A percentile compares a stretch with the other conserved stretches of the same genome.
Conservation (phyloP, 2,329 filamentous ascomycete species). For the Parascedosporium putredinis region DNA sequence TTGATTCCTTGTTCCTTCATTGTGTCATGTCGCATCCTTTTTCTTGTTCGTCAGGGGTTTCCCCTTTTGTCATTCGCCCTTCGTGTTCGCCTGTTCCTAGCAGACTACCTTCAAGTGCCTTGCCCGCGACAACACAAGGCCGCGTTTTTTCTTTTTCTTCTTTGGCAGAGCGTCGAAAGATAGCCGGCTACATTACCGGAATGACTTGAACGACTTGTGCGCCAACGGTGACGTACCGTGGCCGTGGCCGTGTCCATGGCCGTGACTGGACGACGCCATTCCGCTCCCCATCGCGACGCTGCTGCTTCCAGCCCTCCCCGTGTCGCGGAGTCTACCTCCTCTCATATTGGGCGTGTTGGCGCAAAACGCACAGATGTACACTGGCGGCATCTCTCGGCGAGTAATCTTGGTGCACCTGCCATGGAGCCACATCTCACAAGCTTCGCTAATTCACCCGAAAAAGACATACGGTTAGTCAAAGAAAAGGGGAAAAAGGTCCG, state of each 20-base stretch:
- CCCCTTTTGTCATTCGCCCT: neutral
- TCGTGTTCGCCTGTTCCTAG: neutral
- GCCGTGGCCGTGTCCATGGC: neutral
- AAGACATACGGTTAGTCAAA: neutral
- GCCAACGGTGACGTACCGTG: conserved; percentile 28
- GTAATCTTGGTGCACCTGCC: conserved; percentile 52
- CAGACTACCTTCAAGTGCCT: neutral
- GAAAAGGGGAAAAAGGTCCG: neutral
- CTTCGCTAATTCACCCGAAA: conserved; percentile 37
- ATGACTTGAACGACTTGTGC: conserved; percentile 26
- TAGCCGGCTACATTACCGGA: neutral
- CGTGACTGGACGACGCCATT: conserved; percentile 17
- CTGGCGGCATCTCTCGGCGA: conserved; percentile 42
- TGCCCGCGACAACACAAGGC: no score
- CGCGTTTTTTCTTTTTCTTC: no score
- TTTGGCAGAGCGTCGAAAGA: neutral
- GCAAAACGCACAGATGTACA: conserved; percentile 56
- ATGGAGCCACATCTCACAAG: conserved; percentile 56
- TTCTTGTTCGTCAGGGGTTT: no score
- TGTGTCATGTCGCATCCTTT: no score
- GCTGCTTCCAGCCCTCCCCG: conserved; percentile 16
- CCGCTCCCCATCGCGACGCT: conserved; percentile 5
- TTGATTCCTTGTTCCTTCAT: no score
- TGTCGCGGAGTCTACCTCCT: conserved; percentile 29
- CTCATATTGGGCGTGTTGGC: conserved; percentile 47